phyloP scores from a whole-genome alignment of 257 asterid genomes.

The Fraxinus americana region DNA sequence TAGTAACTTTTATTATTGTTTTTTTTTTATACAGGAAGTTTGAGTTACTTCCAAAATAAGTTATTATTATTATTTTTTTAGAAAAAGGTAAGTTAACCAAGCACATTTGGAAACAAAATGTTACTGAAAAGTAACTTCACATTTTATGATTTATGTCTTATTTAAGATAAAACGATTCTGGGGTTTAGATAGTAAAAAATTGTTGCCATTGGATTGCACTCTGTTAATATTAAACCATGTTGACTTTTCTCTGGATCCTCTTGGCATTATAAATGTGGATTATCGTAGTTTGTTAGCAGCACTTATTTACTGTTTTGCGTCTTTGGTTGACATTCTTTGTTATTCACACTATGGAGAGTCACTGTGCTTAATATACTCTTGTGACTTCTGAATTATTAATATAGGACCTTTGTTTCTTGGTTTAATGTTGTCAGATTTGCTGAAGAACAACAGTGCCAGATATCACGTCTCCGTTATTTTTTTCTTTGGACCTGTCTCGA shows the following conservation, averaged over 20 bases:
- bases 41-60: too few relatives aligned
- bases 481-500: background rate
- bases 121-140: background rate
- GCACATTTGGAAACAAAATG: background rate
- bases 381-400: background rate
- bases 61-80: too few relatives aligned
- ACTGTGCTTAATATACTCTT: background rate
- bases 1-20: too few relatives aligned
- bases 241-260: background rate
- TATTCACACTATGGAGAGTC: background rate
- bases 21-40: too few relatives aligned
- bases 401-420: constrained; percentile 5
- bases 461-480: constrained; percentile 10
- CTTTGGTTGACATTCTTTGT: background rate
- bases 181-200: background rate
- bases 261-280: background rate
- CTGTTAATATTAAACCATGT: background rate
- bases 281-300: background rate
- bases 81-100: background rate
- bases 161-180: background rate
- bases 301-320: background rate
- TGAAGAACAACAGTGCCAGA: constrained; percentile 28
- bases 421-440: constrained; percentile 51
- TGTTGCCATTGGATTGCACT: background rate
- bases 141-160: background rate